Evolutionary conservation across 202 grass and related monocot species (phyloP), one percentile per base, ranked within the genome.

Genomic region (Carex arenaria): DNA sequence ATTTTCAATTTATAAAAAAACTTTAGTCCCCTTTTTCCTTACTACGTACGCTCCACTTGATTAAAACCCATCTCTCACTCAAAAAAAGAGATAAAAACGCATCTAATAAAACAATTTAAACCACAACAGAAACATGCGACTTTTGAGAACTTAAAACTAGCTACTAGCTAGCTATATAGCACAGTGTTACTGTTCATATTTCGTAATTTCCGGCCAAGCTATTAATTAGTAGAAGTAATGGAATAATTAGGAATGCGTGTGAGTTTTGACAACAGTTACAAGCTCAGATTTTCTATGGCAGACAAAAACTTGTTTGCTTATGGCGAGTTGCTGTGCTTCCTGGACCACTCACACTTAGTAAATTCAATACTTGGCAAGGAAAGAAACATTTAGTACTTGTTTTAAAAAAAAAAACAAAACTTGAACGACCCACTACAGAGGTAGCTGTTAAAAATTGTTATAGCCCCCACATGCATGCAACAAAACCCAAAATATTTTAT

Each of bases 181-280:
- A 49, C 47, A 43, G 18, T 51, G 43, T 72, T 51, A 72, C 43
- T 72, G 43, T 49, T 10, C 69, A 72, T 42, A 51, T 18, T 54
- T 54, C 72, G 3, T 28, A 49, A 75, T 75, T 55, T 75, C 54
- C 49, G 1, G 47, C 14, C 23, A 55, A 75, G 5, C 23, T 53
- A 14, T 75, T 75, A 55, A 9, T 75, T 55, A 55, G 49, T 30
- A 19, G 0, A 75, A 55, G 2, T 75, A 9, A 55, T 55, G 47
- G 23, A 75, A 75, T 56, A 56, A 56, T 31, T 75, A 31, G 49
- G 47, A 55, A 75, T 32, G 72, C 47, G 72, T 75, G 72, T 75
- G 12, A 52, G 43, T 51, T 3, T 75, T 28, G 14, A 75, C 22
- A 55, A 72, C 49, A 75, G 72, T 75, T 18, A 31, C 19, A 55